Evolutionary conservation across 768 basidiomycete species (phyloP), one percentile per base, ranked within the genome.

Genomic region (Phlegmacium glaucopus): DNA sequence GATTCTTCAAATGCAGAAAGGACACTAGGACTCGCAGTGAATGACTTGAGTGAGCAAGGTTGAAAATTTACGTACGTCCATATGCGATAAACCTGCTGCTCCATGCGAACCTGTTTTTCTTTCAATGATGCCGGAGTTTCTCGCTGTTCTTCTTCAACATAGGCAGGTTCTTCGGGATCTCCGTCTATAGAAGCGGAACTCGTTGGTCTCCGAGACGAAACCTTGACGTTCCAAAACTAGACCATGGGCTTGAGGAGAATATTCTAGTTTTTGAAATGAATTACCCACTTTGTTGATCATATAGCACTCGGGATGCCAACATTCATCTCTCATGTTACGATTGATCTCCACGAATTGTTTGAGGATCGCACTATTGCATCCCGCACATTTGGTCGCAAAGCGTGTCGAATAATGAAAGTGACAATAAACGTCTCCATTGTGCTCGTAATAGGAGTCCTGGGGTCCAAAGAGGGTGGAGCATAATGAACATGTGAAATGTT

Each of bases 261-360:
- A 42, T 45, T 30, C 18, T 15, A 36, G 30, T 35, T 26, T 29
- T 28, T 30, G 17, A 34, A 36, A 26, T n/a, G 16, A 7, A 25
- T 35, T 6, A 53, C 79, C 47, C 53, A 95, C 94, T 78, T 98
- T 98, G 70, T 97, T 95, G 56, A 99, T 97, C 95, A 97, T 97
- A 68, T 98, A 97, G 66, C 96, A 99, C 67, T 99, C 96, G 45
- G 96, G 96, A 77, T 99, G 96, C 95, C 96, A 99, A 62, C 95
- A 98, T 72, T 99, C 96, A 69, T 99, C 94, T 55, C 86, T 79
- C 79, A 90, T 91, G 69, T 98, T 98, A 50, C 96, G 82, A 61
- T 99, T 98, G 70, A 99, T 97, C 72, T 99, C 96, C 51, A 99
- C 96, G 61, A 97, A 99, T 67, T 99, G 96, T 72, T 99, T 99